phyloP scores from a whole-genome alignment of 352 stramenopile species.

The Pythium vanterpoolii region DNA sequence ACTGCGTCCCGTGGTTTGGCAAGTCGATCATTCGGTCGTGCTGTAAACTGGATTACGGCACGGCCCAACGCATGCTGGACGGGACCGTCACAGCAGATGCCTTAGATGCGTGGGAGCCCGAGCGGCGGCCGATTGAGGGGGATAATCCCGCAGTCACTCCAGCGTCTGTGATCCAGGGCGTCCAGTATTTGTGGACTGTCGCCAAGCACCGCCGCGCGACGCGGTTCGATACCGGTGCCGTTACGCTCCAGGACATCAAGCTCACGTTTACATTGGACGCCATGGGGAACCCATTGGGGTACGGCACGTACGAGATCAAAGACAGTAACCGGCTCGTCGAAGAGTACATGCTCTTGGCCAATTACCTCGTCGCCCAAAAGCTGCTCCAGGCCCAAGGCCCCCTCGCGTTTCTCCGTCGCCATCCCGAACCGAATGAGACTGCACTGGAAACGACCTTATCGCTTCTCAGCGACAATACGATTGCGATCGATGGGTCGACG shows the following conservation, averaged over 20 bases:
- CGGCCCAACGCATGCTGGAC: slow-evolving; percentile 96
- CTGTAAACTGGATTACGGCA: slow-evolving; percentile 95
- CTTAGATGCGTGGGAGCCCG: slow-evolving; percentile 68
- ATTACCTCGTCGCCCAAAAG: slow-evolving; percentile 96
- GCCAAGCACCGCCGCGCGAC: slow-evolving; percentile 67
- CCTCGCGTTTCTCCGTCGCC: slow-evolving; percentile 89
- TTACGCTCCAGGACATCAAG: slow-evolving; percentile 93
- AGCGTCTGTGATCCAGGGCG: slow-evolving; percentile 54
- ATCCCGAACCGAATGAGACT: slow-evolving; percentile 68
- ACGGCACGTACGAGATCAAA: slow-evolving; percentile 89
- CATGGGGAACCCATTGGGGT: slow-evolving; percentile 88
- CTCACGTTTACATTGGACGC: slow-evolving; percentile 92
- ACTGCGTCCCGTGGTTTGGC: slow-evolving; percentile 93
- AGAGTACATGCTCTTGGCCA: slow-evolving; percentile 99
- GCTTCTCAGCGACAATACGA: slow-evolving; percentile 44
- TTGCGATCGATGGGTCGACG: slow-evolving; percentile 80
- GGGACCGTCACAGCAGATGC: slow-evolving; percentile 67
- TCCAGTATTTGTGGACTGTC: slow-evolving; percentile 66
- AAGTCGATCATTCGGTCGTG: slow-evolving; percentile 98
- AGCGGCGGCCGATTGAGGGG: slow-evolving; percentile 38
- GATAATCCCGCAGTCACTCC: slow-evolving; percentile 51
- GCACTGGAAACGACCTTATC: slow-evolving; percentile 46
- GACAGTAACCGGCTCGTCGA: slow-evolving; percentile 96
- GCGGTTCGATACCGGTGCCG: slow-evolving; percentile 90
- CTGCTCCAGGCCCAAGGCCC: slow-evolving; percentile 87